Conservation (phyloP, 129 eudicot genomes). For the Artemisia argyi region DNA sequence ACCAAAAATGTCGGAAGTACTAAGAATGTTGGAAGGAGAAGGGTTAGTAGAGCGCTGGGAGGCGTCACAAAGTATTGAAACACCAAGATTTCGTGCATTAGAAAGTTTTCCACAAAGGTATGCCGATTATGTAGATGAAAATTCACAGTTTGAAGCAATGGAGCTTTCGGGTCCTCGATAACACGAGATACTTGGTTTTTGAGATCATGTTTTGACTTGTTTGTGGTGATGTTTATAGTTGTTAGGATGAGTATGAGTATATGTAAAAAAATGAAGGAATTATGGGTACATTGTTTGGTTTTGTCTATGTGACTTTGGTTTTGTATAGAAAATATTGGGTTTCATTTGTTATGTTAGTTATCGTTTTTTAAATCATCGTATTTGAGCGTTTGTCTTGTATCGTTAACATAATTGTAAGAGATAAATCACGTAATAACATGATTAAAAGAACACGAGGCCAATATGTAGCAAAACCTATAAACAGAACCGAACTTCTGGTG, state of each 20-base stretch:
- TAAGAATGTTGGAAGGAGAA: conserved; percentile 92
- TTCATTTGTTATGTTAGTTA: not conserved
- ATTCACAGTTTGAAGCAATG: conserved; percentile 81
- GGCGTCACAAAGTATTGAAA: conserved; percentile 52
- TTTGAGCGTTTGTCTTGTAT: too few species aligned
- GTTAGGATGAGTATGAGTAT: conserved; percentile 19
- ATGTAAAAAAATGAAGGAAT: conserved; percentile 31
- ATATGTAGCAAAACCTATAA: too few species aligned
- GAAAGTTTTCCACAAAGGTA: conserved; percentile 59
- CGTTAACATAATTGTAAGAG: too few species aligned
- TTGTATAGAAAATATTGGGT: conserved; percentile 2
- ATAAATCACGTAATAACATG: too few species aligned
- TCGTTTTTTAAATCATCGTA: too few species aligned
- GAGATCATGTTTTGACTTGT: not conserved
- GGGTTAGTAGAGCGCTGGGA: conserved; percentile 94
- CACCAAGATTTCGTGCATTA: conserved; percentile 51
- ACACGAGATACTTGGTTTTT: conserved; percentile 16
- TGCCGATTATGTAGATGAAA: conserved; percentile 78
- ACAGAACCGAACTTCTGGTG: too few species aligned
- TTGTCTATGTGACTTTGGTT: conserved; percentile 13
- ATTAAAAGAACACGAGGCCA: too few species aligned
- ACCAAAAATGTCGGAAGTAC: conserved; percentile 91
- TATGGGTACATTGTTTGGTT: conserved; percentile 28
- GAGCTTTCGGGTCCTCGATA: conserved; percentile 98
- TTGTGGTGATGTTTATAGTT: conserved; percentile 23